These are phyloP conservation scores for Neobulgaria alba DNA, from an alignment of 2,329 filamentous ascomycete genomes.

Conservation along the genomic window DNA sequence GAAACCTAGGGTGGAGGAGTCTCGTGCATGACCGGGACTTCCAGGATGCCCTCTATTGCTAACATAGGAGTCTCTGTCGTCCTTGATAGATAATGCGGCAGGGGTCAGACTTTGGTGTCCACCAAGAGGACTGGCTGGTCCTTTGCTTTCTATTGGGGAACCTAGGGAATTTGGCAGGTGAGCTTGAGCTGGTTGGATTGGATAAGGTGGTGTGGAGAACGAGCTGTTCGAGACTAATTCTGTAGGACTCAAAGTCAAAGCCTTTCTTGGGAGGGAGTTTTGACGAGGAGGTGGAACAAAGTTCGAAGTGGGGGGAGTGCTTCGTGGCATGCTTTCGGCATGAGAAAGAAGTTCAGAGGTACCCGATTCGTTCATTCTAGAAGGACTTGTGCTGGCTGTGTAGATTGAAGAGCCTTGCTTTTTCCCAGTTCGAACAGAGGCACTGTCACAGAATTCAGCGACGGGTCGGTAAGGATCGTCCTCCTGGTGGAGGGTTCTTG, in stretches of 20 bases:
- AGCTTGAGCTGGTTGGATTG: slow-evolving; percentile 17
- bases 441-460: slow-evolving; percentile 47
- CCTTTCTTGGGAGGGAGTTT: slow-evolving; percentile 39
- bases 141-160: slow-evolving; percentile 8
- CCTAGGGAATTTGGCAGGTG: slow-evolving; percentile 10
- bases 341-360: slow-evolving; percentile 17
- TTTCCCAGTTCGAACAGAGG: slow-evolving; percentile 45
- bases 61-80: too few relatives aligned
- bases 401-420: slow-evolving; percentile 39
- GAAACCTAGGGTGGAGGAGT: neutral
- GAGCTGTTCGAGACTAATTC: slow-evolving; percentile 26
- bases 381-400: slow-evolving; percentile 31
- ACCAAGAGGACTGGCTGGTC: slow-evolving; percentile 13
- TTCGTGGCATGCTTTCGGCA: slow-evolving; percentile 21
- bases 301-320: slow-evolving; percentile 11
- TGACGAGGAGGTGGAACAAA: slow-evolving; percentile 31
- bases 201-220: slow-evolving; percentile 25
- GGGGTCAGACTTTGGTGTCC: neutral
- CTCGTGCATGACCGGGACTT: neutral
- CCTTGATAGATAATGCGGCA: neutral
- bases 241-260: slow-evolving; percentile 30
- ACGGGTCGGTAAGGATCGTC: slow-evolving; percentile 79
- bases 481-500: slow-evolving; percentile 61
- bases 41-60: too few relatives aligned
- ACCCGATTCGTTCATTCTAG: slow-evolving; percentile 18